Evolutionary conservation across 2,329 filamentous ascomycete species (phyloP), one percentile per base, ranked within the genome.

Genomic region (Ascochyta fabae): DNA sequence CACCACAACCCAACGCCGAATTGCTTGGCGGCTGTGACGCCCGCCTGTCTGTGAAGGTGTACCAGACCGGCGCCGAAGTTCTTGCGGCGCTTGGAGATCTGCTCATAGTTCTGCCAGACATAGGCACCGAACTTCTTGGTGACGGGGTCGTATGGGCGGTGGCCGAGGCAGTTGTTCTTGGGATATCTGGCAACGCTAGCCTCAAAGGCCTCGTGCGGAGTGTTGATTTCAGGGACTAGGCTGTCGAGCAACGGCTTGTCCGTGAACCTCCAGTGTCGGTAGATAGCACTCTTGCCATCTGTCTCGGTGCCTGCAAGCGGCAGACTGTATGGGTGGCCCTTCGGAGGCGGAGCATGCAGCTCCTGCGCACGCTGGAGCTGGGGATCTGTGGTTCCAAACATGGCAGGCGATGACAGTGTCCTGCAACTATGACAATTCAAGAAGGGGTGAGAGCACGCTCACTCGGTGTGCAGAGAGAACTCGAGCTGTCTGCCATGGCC

Each of bases 21-120:
- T 26, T 56, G 53, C 70, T 89, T 88, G 22, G 56, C 31, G 4
- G 82, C 84, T 12, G 82, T 83, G 10, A 94, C 81, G 48, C 91
- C 90, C 59, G 86, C 80, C 67, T 86, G 83, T 72, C 88, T 84
- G 76, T 96, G 91, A 64, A 98, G 78, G 76, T 95, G 89, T 35
- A 93, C 88, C 43, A 98, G 77, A 55, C 94, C 95, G 35, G 88
- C 89, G 61, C 95, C 95, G 65, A 97, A 85, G 74, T 95, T 91
- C 72, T 88, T 89, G 71, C 91, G 87, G 71, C 93, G 86, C 78
- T 86, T 83, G 57, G 89, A 87, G n/a, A 94, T 84, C 58, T 95
- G 86, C 67, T 82, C 83, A 70, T 96, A 98, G 56, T 88, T 90
- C 66, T 93, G 79, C 92, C 93, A 98, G 56, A 88, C 83, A 73